phyloP scores from a whole-genome alignment of 2,329 filamentous ascomycete genomes.

The Arthrobotrys conoides region DNA sequence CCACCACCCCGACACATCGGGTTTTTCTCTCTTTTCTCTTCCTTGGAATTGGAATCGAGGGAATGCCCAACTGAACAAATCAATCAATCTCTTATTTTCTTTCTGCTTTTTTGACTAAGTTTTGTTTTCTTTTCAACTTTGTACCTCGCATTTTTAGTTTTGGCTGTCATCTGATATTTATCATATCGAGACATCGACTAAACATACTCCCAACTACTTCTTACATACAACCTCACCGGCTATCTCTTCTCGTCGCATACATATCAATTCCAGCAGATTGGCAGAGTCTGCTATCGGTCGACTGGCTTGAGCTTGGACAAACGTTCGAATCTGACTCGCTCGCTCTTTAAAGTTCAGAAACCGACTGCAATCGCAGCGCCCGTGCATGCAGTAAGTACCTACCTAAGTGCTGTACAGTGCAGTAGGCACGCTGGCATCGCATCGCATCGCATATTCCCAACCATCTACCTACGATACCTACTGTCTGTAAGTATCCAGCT shows the following conservation, averaged over 20 bases:
- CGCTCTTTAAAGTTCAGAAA: not conserved
- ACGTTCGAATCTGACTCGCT: not conserved
- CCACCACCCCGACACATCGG: not conserved
- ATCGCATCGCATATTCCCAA: constrained; percentile 15
- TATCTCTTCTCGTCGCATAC: constrained; percentile 23
- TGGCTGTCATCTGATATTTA: not conserved
- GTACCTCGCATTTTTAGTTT: too few species aligned
- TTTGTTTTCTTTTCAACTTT: not conserved
- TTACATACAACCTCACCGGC: too few species aligned
- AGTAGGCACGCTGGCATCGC: too few species aligned
- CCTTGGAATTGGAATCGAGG: constrained; percentile 3
- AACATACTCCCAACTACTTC: too few species aligned
- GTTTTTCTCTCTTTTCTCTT: not conserved
- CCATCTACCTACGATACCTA: too few species aligned
- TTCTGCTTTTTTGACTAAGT: not conserved
- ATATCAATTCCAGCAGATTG: not conserved
- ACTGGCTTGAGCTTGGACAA: not conserved
- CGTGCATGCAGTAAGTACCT: not conserved
- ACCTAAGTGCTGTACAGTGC: too few species aligned
- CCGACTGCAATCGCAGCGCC: not conserved
- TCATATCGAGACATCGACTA: not conserved
- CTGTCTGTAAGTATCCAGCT: not conserved
- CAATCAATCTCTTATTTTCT: not conserved
- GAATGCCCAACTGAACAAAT: not conserved
- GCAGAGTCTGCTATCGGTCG: not conserved